Percentiles rank a stretch among this genome's conserved stretches.
phyloP scores from a whole-genome alignment of 768 basidiomycete genomes.

The Gloeophyllum trabeum region DNA sequence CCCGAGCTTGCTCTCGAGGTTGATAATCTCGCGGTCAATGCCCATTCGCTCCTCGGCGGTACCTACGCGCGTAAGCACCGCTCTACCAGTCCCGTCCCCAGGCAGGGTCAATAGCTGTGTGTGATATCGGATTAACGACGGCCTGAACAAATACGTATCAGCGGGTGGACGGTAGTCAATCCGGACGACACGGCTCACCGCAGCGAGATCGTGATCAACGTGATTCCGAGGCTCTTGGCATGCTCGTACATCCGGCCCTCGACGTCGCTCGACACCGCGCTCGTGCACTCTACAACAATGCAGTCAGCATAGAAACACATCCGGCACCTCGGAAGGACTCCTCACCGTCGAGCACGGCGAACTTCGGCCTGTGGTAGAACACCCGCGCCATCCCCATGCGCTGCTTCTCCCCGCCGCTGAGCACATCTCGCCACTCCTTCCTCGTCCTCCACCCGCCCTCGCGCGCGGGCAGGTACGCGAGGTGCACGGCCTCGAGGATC shows the following conservation, averaged over 20 bases:
- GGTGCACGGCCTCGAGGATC: conserved; percentile 72
- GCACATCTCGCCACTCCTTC: conserved; percentile 94
- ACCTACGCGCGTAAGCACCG: conserved; percentile 63
- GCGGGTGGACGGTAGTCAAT: not conserved
- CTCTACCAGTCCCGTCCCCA: conserved; percentile 60
- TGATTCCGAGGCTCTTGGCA: conserved; percentile 80
- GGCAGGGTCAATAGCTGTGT: conserved; percentile 71
- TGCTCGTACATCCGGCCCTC: conserved; percentile 95
- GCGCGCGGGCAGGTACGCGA: conserved; percentile 74
- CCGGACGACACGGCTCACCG: conserved; percentile 32
- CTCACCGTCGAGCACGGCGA: conserved; percentile 79
- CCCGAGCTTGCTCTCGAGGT: conserved; percentile 51
- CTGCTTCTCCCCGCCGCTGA: conserved; percentile 97
- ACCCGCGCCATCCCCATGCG: conserved; percentile 91
- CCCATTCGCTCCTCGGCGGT: conserved; percentile 67
- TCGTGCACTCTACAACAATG: conserved; percentile 66
- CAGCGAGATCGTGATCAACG: conserved; percentile 86
- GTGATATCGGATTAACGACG: conserved; percentile 83
- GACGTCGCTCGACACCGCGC: conserved; percentile 91
- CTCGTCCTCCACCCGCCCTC: conserved; percentile 85
- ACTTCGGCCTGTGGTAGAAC: conserved; percentile 78
- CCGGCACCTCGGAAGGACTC: conserved; percentile 1
- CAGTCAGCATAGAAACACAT: not conserved
- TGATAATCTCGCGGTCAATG: conserved; percentile 62
- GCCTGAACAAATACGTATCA: conserved; percentile 29